A percentile compares a stretch with the other conserved stretches of the same genome.
Evolutionary conservation across 2,329 filamentous ascomycete species (phyloP).

Genomic region (Leptodontidium sp.): DNA sequence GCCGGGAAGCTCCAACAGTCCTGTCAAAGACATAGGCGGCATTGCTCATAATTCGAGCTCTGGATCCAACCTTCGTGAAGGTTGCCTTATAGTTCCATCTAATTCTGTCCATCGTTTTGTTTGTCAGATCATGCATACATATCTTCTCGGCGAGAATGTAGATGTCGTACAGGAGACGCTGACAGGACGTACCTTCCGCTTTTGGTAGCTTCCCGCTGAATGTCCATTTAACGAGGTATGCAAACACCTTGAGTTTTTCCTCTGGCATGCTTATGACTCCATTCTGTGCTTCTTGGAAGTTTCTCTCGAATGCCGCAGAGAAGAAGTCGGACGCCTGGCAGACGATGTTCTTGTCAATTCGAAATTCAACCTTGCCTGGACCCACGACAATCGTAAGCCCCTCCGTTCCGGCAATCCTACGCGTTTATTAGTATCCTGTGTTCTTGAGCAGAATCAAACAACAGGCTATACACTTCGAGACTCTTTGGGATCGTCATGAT

Average conservation of each 20-base stretch:
- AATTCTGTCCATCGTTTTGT: not conserved
- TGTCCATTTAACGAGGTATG: not conserved
- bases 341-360: not conserved
- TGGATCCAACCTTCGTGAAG: not conserved
- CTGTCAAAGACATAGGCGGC: not conserved
- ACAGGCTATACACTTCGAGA: not conserved
- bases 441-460: no score
- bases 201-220: not conserved
- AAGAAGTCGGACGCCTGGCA: conserved; percentile 6
- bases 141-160: conserved; percentile 17
- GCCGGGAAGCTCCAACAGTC: not conserved
- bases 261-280: conserved; percentile 2
- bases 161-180: not conserved
- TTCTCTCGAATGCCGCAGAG: conserved; percentile 1
- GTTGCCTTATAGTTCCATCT: not conserved
- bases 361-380: not conserved
- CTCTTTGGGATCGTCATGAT: conserved; percentile 3
- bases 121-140: not conserved
- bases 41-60: not conserved
- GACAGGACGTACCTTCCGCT: not conserved
- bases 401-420: not conserved
- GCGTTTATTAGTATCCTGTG: not conserved
- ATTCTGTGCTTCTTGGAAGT: conserved; percentile 1
- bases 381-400: not conserved
- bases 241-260: not conserved